phyloP scores from a whole-genome alignment of 495 filamentous ascomycete genomes.

The Talaromyces nanjingensis region DNA sequence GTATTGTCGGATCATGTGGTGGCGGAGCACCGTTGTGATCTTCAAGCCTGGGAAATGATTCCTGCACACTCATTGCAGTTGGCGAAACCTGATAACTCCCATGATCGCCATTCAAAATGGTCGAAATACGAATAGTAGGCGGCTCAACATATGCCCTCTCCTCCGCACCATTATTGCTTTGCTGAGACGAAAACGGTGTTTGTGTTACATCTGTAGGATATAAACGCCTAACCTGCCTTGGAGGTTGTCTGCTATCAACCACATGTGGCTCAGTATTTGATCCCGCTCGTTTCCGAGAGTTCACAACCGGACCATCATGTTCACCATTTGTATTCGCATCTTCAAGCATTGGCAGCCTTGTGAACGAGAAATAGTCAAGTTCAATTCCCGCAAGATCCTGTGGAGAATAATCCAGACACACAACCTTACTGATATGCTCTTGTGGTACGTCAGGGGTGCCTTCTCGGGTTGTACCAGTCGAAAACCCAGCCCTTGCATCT shows the following conservation, averaged over 20 bases:
- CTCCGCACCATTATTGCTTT: background rate
- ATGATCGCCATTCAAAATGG: background rate
- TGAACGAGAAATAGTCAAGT: background rate
- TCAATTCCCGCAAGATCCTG: background rate
- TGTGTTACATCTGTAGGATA: background rate
- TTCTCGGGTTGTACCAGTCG: background rate
- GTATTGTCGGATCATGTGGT: too few relatives aligned
- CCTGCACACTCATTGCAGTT: background rate
- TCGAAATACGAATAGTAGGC: background rate
- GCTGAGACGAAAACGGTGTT: background rate
- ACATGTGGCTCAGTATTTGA: background rate
- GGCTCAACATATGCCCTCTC: background rate
- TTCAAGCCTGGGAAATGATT: background rate
- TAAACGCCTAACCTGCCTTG: background rate
- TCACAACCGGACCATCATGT: background rate
- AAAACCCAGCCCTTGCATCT: background rate
- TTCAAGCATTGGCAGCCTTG: background rate
- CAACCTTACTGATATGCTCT: background rate
- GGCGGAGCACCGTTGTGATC: background rate
- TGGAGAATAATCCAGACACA: background rate
- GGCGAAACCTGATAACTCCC: background rate
- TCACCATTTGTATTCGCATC: background rate
- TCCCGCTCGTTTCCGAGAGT: background rate
- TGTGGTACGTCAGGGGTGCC: background rate
- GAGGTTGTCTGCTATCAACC: background rate